Evolutionary conservation across 2,329 filamentous ascomycete genomes (phyloP), one percentile per base, ranked within the genome.

Genomic region (Pseudopyrenochaeta lycopersici): DNA sequence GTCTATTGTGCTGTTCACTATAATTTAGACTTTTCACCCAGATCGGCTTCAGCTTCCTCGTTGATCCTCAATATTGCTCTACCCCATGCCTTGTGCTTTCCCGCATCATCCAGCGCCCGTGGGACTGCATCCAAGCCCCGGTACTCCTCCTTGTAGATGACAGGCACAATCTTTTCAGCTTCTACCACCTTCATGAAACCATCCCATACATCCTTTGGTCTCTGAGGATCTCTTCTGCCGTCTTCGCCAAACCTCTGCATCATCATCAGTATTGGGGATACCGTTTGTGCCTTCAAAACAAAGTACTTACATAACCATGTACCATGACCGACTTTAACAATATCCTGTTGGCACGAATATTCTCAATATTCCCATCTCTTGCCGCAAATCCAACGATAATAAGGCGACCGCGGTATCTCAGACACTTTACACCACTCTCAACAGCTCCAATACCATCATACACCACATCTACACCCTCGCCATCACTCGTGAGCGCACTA

Each of bases 301-400:
- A 9, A 4, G 21, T 12, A 62, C 63, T 60, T 39, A 66, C 63
- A 56, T 69, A 70, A 20, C 63, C 67, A 48, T 64, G 50, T 3
- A 70, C 61, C 54, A 64, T 60, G 15, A 61, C 63, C 7, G 51
- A 54, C 54, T 70, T 70, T 7, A 69, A 39, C 11, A 69, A 29
- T 23, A 68, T 63, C 21, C 61, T 51, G 29, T 71, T 70, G 10
- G 62, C 59, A 10, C 55, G 42, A 3, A 71, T 44, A 3, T 56
- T 60, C 46, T 87, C 85, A 73, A 87, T 81, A 7, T 80, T 71
- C 0, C 82, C 82, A 14, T 72, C 78, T 43, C 80, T 75, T 1
- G 81, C 85, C 5, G 84, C 85, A 64, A 88, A 88, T 0, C 85
- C 85, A 2, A 86, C 77, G 23, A 88, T 74, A 2, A 88, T 76